Base-by-base conservation (phyloP, 2,329 filamentous ascomycete species). In the Tolypocladium guangdongense region DNA sequence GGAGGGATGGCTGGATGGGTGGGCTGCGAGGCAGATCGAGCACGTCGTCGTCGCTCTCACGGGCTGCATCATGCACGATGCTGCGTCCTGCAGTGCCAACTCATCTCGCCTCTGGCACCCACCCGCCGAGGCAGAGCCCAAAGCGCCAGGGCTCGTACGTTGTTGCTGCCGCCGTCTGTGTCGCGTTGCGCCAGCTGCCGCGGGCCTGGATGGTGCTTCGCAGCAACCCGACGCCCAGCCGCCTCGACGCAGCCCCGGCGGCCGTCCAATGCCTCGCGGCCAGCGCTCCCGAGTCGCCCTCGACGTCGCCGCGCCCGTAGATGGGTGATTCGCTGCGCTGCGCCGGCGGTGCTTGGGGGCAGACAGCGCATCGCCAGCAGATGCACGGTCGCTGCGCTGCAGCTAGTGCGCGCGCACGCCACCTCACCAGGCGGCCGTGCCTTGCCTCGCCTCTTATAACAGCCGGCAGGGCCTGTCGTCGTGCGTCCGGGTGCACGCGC, bases 41-140 rank as follows among this genome's bases (percentile, higher is more conserved):
- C 35, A 52, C 22, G 37, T 18, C 30, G n/a, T n/a, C n/a, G n/a
- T n/a, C n/a, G n/a, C 22, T 16, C 12, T 16, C 14, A n/a, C 14
- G 2, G 41, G 41, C 22, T n/a, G 43, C 43, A 20, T 46, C 1
- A 57, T 58, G 58, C 52, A 55, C 47, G 41, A 57, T 59, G 57
- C 57, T 35, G 50, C 30, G 20, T 33, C 22, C 30, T 52, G 50
- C 51, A 59, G 51, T 60, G 58, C 57, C 58, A 60, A 55, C 58
- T 59, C 58, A 60, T 55, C 53, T 36, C 33, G 30, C 50, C 38
- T 32, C 27, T 12, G 18, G 41, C 41, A 45, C 7, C 41, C 41
- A 45, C 41, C 32, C 41, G 39, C 16, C 24, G 12, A 43, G 10
- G 8, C 32, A 33, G 32, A 2, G 32, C 11, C 30, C 30, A 11